Evolutionary conservation across 2,329 filamentous ascomycete genomes (phyloP), one percentile per base, ranked within the genome.

Genomic region (Proliferodiscus dingleyae): DNA sequence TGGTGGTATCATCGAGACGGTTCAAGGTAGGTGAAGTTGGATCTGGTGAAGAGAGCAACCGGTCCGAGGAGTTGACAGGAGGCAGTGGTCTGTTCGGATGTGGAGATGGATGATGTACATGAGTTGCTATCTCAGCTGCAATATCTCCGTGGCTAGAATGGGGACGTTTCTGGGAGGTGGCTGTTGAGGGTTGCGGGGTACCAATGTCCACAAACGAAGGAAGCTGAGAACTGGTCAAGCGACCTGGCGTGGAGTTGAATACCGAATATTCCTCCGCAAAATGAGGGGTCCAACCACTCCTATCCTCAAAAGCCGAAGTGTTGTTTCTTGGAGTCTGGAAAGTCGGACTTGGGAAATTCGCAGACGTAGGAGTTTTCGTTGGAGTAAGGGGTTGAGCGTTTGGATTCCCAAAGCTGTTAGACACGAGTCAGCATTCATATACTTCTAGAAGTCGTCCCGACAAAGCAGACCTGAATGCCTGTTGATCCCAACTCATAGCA

Each of bases 221-320:
- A 37, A 54, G 47, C 21, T 61, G 58, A 15, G 47, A 48, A 41
- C 51, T 55, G n/a, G 54, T 69, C 44, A 81, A 67, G 59, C 80
- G 78, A 38, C 76, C 78, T 13, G 79, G 79, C 7, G 78, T 81
- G n/a, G 73, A 68, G 65, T 80, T 79, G 68, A 83, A 82, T 58
- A 82, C 77, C 51, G 78, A 80, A 58, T 80, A 82, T 53, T 82
- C 78, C 60, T 82, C 77, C 53, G 78, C 77, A 67, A 81, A 83
- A 47, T 71, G 72, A 61, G 79, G 78, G 36, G 78, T 82, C 73
- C 75, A 78, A 54, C 71, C 71, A 54, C 69, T 68, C 42, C 71
- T 62, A 50, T 76, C 71, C 64, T 74, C 60, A 54, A 74, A 71
- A 46, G 66, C 69, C 49, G 67, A 67, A 52, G 69, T 69, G 55